phyloP scores from a whole-genome alignment of 2,329 filamentous ascomycete species.

The Arthrobotrys pseudoclavata region DNA sequence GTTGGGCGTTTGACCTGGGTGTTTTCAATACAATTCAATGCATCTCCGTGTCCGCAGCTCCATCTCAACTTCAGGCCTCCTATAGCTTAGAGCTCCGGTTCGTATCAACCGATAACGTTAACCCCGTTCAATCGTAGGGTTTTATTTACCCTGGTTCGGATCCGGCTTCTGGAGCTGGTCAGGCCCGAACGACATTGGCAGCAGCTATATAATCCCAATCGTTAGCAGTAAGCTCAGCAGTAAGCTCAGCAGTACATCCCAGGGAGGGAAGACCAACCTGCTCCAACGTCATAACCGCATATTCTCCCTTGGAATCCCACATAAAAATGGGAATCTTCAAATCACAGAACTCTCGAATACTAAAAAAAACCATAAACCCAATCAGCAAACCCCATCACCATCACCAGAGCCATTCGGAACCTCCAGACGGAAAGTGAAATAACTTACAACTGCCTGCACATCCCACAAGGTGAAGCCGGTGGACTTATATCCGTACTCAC shows the following conservation, averaged over 20 bases:
- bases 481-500: slow-evolving; percentile 77
- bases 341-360: slow-evolving; percentile 81
- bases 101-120: not conserved
- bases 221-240: slow-evolving; percentile 14
- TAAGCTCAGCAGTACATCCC: not conserved
- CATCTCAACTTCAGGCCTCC: not conserved
- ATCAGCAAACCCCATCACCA: not conserved
- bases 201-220: slow-evolving; percentile 69
- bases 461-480: slow-evolving; percentile 81
- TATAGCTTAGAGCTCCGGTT: not conserved
- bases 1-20: not conserved
- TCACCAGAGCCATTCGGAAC: not conserved
- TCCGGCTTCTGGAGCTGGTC: slow-evolving; percentile 69
- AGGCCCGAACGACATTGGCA: slow-evolving; percentile 78
- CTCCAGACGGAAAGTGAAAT: not conserved
- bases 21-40: not conserved
- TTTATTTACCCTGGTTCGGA: slow-evolving; percentile 62
- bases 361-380: slow-evolving; percentile 63
- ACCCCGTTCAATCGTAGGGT: not conserved
- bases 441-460: slow-evolving; percentile 91
- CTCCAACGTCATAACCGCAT: slow-evolving; percentile 77
- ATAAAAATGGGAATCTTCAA: slow-evolving; percentile 84
- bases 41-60: not conserved
- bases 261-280: slow-evolving; percentile 69
- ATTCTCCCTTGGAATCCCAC: slow-evolving; percentile 86